Evolutionary conservation across 1,284 basidiomycete genomes (phyloP), one percentile per base, ranked within the genome.

Genomic region (Neonothopanus nambi): DNA sequence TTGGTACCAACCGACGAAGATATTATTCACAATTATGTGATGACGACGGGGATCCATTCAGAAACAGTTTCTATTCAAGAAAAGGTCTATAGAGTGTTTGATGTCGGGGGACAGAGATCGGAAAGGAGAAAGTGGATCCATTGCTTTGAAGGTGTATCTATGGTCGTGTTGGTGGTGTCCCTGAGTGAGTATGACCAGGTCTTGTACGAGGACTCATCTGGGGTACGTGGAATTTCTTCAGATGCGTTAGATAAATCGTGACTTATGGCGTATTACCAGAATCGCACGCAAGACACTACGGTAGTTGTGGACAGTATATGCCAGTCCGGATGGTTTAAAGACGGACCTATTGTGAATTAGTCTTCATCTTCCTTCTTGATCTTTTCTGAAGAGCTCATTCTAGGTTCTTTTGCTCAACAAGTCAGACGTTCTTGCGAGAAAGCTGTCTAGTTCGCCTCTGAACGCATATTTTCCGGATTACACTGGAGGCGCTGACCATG

Each of bases 71-170:
- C 23, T 26, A 23, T 48, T 7, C 36, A 26, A 28, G 47, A 28
- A 37, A n/a, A 17, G 5, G 15, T 42, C 18, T 43, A 36, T 3
- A 39, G 74, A 68, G 81, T 87, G 77, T 83, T 86, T 64, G 85
- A 87, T 67, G 84, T 87, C 12, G 85, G 86, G 39, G 87, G 87
- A 2, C 87, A 89, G 64, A 74, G 85, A 36, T 85, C 82, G 35
- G 87, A 89, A 66, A 75, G 86, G 24, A 89, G 87, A 65, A 89
- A 89, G 70, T 86, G 84, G 83, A 82, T 83, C 45, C 79, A 82
- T 65, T 82, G 78, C 61, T 89, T 89, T 63, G 85, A 88, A 66
- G 85, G 85, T 56, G 85, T 88, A 38, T 89, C 85, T 1, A 83
- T 81, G 30, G 87, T 89, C 68, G 82, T 90, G 63, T 89, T 89